Conservation (phyloP, 768 basidiomycete species). For the Tremella mesenterica region DNA sequence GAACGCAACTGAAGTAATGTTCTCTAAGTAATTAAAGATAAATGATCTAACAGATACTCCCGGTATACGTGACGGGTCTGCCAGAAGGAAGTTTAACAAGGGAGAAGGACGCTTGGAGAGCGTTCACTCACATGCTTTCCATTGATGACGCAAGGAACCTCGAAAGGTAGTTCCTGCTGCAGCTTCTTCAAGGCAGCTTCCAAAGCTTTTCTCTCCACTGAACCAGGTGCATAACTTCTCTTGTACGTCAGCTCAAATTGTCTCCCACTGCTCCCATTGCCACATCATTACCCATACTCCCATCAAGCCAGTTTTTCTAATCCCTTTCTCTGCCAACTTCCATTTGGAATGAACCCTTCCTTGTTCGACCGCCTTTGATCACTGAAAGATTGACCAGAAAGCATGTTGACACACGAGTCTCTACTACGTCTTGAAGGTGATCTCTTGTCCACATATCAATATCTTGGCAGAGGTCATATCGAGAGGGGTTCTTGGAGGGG, state of each 20-base stretch:
- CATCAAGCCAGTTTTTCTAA: not conserved
- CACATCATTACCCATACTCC: not conserved
- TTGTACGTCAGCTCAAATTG: slow-evolving; percentile 2
- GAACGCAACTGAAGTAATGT: too few relatives aligned
- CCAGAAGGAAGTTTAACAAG: not conserved
- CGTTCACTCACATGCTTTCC: slow-evolving; percentile 65
- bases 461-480: too few relatives aligned
- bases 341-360: not conserved
- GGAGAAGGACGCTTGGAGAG: not conserved
- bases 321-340: not conserved
- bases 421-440: too few relatives aligned
- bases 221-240: slow-evolving; percentile 62
- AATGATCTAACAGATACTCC: too few relatives aligned
- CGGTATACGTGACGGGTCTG: too few relatives aligned
- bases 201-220: slow-evolving; percentile 65
- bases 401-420: too few relatives aligned
- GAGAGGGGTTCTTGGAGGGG: not conserved
- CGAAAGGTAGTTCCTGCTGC: slow-evolving; percentile 73
- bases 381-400: too few relatives aligned
- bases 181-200: slow-evolving; percentile 67
- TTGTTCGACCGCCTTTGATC: too few relatives aligned
- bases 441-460: too few relatives aligned
- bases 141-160: slow-evolving; percentile 87
- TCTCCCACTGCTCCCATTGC: not conserved
- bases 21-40: too few relatives aligned